Percentiles rank a stretch among this genome's conserved stretches.
Evolutionary conservation across 2,329 filamentous ascomycete species (phyloP).

Genomic region (Gyromitra esculenta): DNA sequence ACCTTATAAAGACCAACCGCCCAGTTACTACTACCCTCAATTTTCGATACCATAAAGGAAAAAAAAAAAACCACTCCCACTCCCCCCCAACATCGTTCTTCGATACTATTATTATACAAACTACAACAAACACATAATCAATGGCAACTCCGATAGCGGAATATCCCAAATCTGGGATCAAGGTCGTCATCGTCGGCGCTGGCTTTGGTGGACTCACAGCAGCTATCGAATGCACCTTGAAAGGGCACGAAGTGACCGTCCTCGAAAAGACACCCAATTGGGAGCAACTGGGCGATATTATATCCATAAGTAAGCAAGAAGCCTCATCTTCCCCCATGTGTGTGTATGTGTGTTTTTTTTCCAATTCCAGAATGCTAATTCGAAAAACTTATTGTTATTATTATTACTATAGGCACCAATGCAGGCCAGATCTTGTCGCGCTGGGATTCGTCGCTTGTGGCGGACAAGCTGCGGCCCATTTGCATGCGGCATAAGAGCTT

Average conservation of each 20-base stretch:
- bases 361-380: too few species aligned
- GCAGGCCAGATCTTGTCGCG: slow-evolving; percentile 70
- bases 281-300: slow-evolving; percentile 64
- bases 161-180: slow-evolving; percentile 61
- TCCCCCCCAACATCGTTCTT: too few species aligned
- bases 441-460: slow-evolving; percentile 64
- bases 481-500: slow-evolving; percentile 65
- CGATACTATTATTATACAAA: too few species aligned
- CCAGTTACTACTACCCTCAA: background rate
- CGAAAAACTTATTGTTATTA: slow-evolving; percentile 39
- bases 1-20: slow-evolving; percentile 29
- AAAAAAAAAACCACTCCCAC: too few species aligned
- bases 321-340: background rate
- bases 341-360: too few species aligned
- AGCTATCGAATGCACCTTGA: slow-evolving; percentile 71
- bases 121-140: background rate
- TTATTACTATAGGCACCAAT: slow-evolving; percentile 66
- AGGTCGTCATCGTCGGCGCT: slow-evolving; percentile 66
- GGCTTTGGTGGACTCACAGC: slow-evolving; percentile 72
- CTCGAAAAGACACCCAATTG: slow-evolving; percentile 64
- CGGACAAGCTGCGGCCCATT: slow-evolving; percentile 63
- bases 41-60: background rate
- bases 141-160: slow-evolving; percentile 52
- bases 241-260: slow-evolving; percentile 67
- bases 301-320: slow-evolving; percentile 59